Conservation (phyloP, 352 stramenopile species). For the Elongisporangium prolatum region DNA sequence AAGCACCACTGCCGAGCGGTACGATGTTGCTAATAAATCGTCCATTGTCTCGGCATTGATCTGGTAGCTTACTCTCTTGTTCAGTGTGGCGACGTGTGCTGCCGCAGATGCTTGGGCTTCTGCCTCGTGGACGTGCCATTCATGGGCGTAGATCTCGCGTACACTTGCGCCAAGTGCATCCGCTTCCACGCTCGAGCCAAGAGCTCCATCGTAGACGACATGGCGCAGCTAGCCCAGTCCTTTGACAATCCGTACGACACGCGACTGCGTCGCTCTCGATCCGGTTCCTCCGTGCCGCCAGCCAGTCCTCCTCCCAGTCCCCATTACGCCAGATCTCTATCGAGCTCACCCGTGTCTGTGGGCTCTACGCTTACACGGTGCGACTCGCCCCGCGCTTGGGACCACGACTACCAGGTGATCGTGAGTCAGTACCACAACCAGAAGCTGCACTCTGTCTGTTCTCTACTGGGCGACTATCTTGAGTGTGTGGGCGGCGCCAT, state of each 20-base stretch:
- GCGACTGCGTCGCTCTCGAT: conserved; percentile 17
- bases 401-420: conserved; percentile 47
- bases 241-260: conserved; percentile 21
- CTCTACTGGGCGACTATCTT: conserved; percentile 61
- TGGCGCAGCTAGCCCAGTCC: conserved; percentile 35
- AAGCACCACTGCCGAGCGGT: conserved; percentile 70
- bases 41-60: neutral
- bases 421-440: conserved; percentile 68
- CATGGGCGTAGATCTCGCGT: conserved; percentile 56
- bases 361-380: conserved; percentile 33
- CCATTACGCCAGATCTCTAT: neutral
- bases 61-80: conserved; percentile 12
- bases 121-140: conserved; percentile 63
- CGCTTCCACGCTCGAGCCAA: conserved; percentile 28
- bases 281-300: conserved; percentile 8
- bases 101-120: conserved; percentile 57
- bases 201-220: conserved; percentile 27
- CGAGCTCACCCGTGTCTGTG: conserved; percentile 17
- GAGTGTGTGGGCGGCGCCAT: conserved; percentile 64
- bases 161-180: conserved; percentile 60
- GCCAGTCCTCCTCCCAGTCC: conserved; percentile 1
- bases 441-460: conserved; percentile 71
- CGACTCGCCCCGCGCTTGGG: conserved; percentile 16
- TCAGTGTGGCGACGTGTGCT: conserved; percentile 74
- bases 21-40: conserved; percentile 12